Percentiles rank a stretch among this genome's conserved stretches.
Evolutionary conservation across 176 grass and related monocot species (phyloP).

Genomic region (Microstegium vimineum): DNA sequence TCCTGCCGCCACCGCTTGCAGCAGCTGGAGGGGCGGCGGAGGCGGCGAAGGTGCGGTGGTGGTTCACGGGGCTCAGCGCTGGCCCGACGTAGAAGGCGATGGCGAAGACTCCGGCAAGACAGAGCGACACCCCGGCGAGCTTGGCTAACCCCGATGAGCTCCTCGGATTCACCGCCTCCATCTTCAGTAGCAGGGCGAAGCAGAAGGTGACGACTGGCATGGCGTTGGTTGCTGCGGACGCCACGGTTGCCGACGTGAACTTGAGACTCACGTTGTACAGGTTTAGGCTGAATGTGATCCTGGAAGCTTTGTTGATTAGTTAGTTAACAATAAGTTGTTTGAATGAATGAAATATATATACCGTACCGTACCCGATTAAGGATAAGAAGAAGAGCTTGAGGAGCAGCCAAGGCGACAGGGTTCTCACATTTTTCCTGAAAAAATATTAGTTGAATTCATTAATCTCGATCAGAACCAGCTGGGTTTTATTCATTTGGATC

Average conservation of each 20-base stretch:
- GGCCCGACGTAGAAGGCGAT: slow-evolving; percentile 58
- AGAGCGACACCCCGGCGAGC: slow-evolving; percentile 36
- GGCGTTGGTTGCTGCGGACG: background rate
- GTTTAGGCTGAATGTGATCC: slow-evolving; percentile 26
- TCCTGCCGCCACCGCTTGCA: background rate
- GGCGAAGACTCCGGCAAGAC: slow-evolving; percentile 41
- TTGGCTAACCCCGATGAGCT: slow-evolving; percentile 50
- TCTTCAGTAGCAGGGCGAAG: slow-evolving; percentile 55
- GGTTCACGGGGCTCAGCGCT: slow-evolving; percentile 42
- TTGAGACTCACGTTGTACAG: slow-evolving; percentile 15
- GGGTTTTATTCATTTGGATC: background rate
- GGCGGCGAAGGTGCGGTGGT: slow-evolving; percentile 23
- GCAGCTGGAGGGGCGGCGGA: no score
- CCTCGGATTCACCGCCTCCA: slow-evolving; percentile 47
- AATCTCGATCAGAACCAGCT: background rate
- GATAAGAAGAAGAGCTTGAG: slow-evolving; percentile 71
- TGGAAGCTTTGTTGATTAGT: background rate
- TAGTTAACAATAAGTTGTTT: background rate
- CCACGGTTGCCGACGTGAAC: slow-evolving; percentile 17
- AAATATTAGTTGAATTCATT: background rate
- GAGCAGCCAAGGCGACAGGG: slow-evolving; percentile 25
- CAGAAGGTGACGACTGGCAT: slow-evolving; percentile 32
- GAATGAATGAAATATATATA: background rate
- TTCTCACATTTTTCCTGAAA: slow-evolving; percentile 36
- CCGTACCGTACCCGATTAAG: slow-evolving; percentile 43